Base-by-base conservation (phyloP, 192 early-diverging fungal genomes). In the Podila epicladia region DNA sequence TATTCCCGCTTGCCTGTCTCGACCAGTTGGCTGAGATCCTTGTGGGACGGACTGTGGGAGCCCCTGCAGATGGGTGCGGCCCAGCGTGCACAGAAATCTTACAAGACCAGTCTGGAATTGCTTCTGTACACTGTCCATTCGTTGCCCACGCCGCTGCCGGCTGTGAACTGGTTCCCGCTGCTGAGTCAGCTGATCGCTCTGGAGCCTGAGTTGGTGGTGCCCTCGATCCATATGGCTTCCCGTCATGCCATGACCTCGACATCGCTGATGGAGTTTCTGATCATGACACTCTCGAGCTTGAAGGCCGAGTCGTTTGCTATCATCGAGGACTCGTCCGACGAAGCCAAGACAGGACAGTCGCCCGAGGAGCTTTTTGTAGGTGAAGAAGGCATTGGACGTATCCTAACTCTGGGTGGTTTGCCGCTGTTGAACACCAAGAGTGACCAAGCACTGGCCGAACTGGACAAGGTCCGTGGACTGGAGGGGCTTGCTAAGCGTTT, bases 141-240 rank as follows among this genome's bases (percentile, higher is more conserved):
- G 2, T 73, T 84, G 1, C 69, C 84, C 11, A 82, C 74, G 9
- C 82, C 84, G 4, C 63, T 90, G 19, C 87, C 89, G 19, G 75
- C 87, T 20, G 87, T 90, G 9, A 88, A 90, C 41, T 90, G 89
- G 89, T 90, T 84, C 58, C 66, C 82, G 5, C 38, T 85, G 20
- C 48, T 88, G 31, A 70, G 58, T 7, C 72, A 75, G 24, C n/a
- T 87, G 19, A 28, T 62, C 3, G 55, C 69, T 9, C 53, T 67
- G 28, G 68, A 72, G 58, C 84, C 79, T 0, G 19, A 66, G 33
- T 29, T 85, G 57, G 48, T 73, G 24, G 53, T 62, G 19, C 45
- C 74, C 3, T 78, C 74, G 17, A 76, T 88, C 28, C 65, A 53
- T 5, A 67, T 90, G 77, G 85, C 89, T 1, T 76, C 75, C 7